Conservation (phyloP, 2,329 filamentous ascomycete species). For the Tolypocladium inflatum region DNA sequence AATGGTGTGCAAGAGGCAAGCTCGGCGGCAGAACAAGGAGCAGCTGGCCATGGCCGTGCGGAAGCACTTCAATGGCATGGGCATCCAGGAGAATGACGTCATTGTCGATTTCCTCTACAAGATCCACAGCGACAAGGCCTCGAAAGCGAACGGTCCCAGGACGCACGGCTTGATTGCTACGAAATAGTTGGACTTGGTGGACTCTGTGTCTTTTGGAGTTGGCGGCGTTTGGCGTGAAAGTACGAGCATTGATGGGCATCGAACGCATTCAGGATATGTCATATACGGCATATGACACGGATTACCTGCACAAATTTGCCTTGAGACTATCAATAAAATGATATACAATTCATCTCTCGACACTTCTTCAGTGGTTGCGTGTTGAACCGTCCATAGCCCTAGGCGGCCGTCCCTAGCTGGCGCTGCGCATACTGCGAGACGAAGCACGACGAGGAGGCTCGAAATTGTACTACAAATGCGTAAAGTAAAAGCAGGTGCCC, state of each 20-base stretch:
- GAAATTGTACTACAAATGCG: too few species aligned
- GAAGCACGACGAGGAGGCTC: background rate
- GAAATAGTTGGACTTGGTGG: background rate
- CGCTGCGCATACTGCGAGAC: too few species aligned
- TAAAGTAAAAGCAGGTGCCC: too few species aligned
- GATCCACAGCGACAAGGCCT: constrained; percentile 30
- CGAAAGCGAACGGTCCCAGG: constrained; percentile 15
- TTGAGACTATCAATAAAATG: background rate
- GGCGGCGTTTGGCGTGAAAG: background rate
- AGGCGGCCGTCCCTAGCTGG: too few species aligned
- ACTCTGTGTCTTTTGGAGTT: background rate
- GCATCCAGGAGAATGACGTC: constrained; percentile 72
- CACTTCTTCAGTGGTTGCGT: background rate
- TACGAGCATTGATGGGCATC: background rate
- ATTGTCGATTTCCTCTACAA: constrained; percentile 73
- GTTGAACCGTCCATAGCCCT: background rate
- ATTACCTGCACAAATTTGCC: background rate
- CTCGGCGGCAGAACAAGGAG: constrained; percentile 60
- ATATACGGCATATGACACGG: background rate
- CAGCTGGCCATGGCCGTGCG: constrained; percentile 62
- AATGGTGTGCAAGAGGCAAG: constrained; percentile 57
- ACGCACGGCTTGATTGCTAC: constrained; percentile 7
- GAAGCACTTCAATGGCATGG: constrained; percentile 76
- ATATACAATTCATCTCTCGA: background rate
- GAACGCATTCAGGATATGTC: background rate